Evolutionary conservation across 192 early-diverging fungal genomes (phyloP), one percentile per base, ranked within the genome.

Genomic region (Coemansia furcata): DNA sequence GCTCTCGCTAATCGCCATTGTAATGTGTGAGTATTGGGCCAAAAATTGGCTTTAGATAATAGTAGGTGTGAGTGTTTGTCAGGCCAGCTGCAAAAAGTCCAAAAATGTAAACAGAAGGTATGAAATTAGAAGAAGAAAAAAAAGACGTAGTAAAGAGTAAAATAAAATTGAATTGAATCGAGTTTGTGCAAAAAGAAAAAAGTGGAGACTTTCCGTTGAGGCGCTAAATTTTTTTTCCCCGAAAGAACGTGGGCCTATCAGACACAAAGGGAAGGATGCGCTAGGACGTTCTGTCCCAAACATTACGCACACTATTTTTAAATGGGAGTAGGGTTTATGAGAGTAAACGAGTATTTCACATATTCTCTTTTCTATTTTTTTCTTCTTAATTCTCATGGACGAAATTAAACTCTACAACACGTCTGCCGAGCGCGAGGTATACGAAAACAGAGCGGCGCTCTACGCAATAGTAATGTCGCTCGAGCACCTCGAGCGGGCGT

Each of bases 401-500:
- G 91, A 93, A 74, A 73, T 96, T 19, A 84, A 85, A 66, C 88
- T 97, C n/a, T 93, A 86, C 69, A 90, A 86, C 43, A 91, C 86
- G 60, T 91, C 89, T 35, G 85, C 88, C 42, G 95, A 99, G 37
- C 86, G 95, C 69, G 95, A 98, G 70, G 87, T 87, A 61, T 93
- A 91, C 80, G 95, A 99, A 60, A 93, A 93, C 74, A 86, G 93
- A 85, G 95, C 95, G 4, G 94, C 97, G 58, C 78, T 99, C 1
- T 99, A 94, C 82, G 86, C 91, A 17, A 97, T 99, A 52, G 88
- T 99, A 14, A 86, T 97, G 29, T 87, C 91, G 15, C 90, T 94
- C 44, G 96, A 99, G 68, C 91, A 94, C 58, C 77, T 99, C 17
- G 97, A 99, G 68, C 87, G 92, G 61, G 93, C 95, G 2, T 99